Conservation (phyloP, 2,329 filamentous ascomycete species). For the Fusarium chaquense region DNA sequence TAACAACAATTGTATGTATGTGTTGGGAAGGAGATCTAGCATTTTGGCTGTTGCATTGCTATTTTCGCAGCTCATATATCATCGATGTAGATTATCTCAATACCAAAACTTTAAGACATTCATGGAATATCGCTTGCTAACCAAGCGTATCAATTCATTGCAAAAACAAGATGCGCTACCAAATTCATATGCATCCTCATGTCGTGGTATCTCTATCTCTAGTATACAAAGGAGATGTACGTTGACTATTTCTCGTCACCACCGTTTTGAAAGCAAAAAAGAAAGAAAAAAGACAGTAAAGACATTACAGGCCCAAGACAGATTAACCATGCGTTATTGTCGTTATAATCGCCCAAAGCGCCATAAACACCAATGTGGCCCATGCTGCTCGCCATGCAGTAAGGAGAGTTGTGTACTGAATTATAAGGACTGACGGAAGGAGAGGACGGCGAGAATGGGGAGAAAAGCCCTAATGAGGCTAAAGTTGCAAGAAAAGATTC, state of each 20-base stretch:
- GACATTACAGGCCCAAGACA: conserved; percentile 34
- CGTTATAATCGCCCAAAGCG: conserved; percentile 36
- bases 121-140: neutral
- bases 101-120: neutral
- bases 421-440: conserved; percentile 34
- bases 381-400: conserved; percentile 42
- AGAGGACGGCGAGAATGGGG: conserved; percentile 38
- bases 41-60: conserved; percentile 12
- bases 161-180: conserved; percentile 24
- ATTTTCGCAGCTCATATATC: conserved; percentile 25
- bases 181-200: conserved; percentile 31
- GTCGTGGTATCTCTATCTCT: conserved; percentile 49
- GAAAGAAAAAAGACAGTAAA: conserved; percentile 17
- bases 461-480: conserved; percentile 3
- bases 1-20: conserved; percentile 47
- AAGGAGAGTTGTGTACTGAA: conserved; percentile 28
- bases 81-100: conserved; percentile 29
- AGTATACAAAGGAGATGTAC: conserved; percentile 46
- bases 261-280: conserved; percentile 34
- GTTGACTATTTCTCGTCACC: conserved; percentile 24
- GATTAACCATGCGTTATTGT: conserved; percentile 37
- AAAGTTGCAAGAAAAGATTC: neutral
- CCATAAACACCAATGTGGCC: conserved; percentile 34
- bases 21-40: conserved; percentile 21
- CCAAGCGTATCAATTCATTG: conserved; percentile 13